Evolutionary conservation across 495 filamentous ascomycete genomes (phyloP).

Genomic region (Paragyromitra xinjiangensis): DNA sequence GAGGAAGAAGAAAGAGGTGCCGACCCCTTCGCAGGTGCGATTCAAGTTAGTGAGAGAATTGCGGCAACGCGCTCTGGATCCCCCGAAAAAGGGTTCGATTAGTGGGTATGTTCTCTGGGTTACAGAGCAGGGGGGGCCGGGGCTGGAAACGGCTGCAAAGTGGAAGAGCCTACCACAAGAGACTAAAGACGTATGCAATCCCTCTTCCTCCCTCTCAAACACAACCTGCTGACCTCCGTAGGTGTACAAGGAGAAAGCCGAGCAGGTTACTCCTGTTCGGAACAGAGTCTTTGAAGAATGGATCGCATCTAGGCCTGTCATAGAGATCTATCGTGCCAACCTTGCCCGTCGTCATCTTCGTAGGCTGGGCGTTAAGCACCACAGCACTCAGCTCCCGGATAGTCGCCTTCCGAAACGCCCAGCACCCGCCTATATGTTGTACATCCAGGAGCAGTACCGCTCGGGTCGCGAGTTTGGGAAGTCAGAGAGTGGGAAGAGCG

Average conservation of each 20-base stretch:
- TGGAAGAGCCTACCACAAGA: slow-evolving; percentile 38
- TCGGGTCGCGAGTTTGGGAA: slow-evolving; percentile 22
- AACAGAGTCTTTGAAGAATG: slow-evolving; percentile 17
- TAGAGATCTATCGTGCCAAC: slow-evolving; percentile 28
- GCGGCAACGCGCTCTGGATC: not conserved
- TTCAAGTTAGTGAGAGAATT: not conserved
- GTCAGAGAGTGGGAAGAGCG: not conserved
- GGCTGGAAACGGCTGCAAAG: not conserved
- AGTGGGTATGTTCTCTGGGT: slow-evolving; percentile 15
- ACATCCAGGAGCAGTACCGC: slow-evolving; percentile 22
- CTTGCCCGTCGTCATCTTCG: slow-evolving; percentile 36
- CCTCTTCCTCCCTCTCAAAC: not conserved
- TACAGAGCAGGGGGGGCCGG: not conserved
- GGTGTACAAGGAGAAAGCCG: slow-evolving; percentile 11
- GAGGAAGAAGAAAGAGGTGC: slow-evolving; percentile 15
- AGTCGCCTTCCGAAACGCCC: slow-evolving; percentile 28
- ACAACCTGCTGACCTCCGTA: slow-evolving; percentile 9
- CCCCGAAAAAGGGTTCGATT: not conserved
- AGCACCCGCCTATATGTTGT: not conserved
- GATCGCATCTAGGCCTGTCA: not conserved
- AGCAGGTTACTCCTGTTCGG: too few relatives aligned
- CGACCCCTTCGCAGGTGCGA: slow-evolving; percentile 31
- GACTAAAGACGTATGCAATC: slow-evolving; percentile 25
- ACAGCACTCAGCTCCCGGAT: not conserved
- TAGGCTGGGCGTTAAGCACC: not conserved